Evolutionary conservation across 768 basidiomycete genomes (phyloP), one percentile per base, ranked within the genome.

Genomic region (Mycena alexandri): DNA sequence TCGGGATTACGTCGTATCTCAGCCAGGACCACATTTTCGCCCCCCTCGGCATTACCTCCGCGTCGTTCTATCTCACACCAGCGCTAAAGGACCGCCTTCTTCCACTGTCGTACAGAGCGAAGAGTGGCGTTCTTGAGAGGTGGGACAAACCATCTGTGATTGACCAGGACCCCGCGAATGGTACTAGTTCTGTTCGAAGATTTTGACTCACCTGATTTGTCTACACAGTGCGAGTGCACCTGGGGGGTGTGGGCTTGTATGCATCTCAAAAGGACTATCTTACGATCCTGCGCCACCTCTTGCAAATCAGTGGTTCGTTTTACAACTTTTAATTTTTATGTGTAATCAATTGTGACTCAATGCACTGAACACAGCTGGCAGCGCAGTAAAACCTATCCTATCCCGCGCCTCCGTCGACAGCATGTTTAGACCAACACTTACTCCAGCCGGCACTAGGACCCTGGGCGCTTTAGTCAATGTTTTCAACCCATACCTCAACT

Each of bases 61-160:
- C 64, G 12, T 71, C 75, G 1, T 76, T 76, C 65, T 74, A 71
- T 60, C 65, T 70, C 2, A 67, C 70, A 13, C 60, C 68, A 13
- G 61, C 68, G 0, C 43, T 73, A 7, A 68, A 71, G 38, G 54
- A 61, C 33, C 72, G 67, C 25, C 34, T 64, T 0, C 54, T 72
- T 24, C 53, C 61, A 14, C 50, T 74, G 1, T 38, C 72, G 14
- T 72, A 59, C 53, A 72, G 72, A 6, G 60, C 47, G 5, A 4
- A 48, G n/a, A 56, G 67, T 51, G 70, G 71, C 0, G 62, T 24
- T 14, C 43, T 75, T 17, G 62, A 61, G 14, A 43, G 61, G 0
- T 73, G 64, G 65, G 61, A 59, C 17, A 24, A 53, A 4, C 71
- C 59, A 16, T 63, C 65, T 1, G n/a, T 66, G 4, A 64, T 68